Percentiles rank a stretch among this genome's conserved stretches.
Evolutionary conservation across 805 yeast genomes (phyloP).

Genomic region (Pichia nanzhaoensis): DNA sequence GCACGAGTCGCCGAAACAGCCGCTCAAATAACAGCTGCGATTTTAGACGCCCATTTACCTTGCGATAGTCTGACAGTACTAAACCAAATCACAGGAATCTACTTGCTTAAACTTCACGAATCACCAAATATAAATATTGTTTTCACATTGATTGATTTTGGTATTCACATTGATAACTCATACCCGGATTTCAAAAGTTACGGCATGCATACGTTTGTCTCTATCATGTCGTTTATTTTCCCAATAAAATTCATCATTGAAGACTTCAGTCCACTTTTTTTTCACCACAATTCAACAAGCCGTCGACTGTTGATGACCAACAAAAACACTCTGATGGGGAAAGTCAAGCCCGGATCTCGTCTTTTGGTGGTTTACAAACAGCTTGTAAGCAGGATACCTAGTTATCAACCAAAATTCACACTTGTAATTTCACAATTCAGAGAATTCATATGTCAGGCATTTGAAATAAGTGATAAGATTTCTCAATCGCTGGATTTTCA

Average conservation of each 20-base stretch:
- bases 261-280: constrained; percentile 19
- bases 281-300: constrained; percentile 2
- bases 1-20: neutral
- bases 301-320: constrained; percentile 22
- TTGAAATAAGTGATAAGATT: constrained; percentile 27
- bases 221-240: constrained; percentile 19
- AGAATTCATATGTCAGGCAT: constrained; percentile 16
- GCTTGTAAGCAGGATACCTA: constrained; percentile 19
- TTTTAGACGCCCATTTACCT: neutral
- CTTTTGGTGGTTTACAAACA: constrained; percentile 26
- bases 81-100: constrained; percentile 3
- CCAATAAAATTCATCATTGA: constrained; percentile 19
- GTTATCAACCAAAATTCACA: constrained; percentile 18
- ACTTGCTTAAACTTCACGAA: neutral
- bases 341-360: constrained; percentile 28
- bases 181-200: constrained; percentile 6
- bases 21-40: neutral
- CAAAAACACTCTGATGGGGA: constrained; percentile 24
- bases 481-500: constrained; percentile 26
- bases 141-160: constrained; percentile 20
- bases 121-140: constrained; percentile 4
- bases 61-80: neutral
- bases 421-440: constrained; percentile 15
- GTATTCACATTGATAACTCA: constrained; percentile 16
- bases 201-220: constrained; percentile 26